phyloP scores from a whole-genome alignment of 2,329 filamentous ascomycete species.

The Stenocarpella maydis region DNA sequence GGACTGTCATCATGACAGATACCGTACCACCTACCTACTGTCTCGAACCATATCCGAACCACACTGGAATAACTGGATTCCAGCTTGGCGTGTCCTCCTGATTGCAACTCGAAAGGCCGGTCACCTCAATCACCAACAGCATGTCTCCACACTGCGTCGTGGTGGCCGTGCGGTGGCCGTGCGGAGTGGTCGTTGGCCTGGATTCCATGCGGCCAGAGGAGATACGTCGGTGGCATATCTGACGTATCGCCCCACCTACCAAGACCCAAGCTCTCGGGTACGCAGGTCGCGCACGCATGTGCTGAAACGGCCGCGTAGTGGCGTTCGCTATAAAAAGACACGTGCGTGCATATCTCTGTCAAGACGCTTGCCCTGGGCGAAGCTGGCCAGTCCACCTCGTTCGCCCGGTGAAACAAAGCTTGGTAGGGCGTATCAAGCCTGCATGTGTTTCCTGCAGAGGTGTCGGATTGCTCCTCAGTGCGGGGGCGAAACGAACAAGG shows the following conservation, averaged over 20 bases:
- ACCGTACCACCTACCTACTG: not conserved
- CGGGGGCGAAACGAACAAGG: not conserved
- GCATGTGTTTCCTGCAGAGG: not conserved
- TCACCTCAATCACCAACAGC: slow-evolving; percentile 2
- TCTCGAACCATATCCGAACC: slow-evolving; percentile 6
- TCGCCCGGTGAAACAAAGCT: slow-evolving; percentile 23
- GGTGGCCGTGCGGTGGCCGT: slow-evolving; percentile 15
- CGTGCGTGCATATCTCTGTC: slow-evolving; percentile 2
- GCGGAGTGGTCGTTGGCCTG: not conserved
- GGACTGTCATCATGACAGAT: not conserved
- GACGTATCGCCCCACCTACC: not conserved
- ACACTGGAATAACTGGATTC: not conserved
- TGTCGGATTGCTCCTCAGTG: slow-evolving; percentile 2
- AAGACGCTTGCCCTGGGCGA: not conserved
- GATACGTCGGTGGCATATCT: not conserved
- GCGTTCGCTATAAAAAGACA: slow-evolving; percentile 19
- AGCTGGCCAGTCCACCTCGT: not conserved
- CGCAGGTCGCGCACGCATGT: slow-evolving; percentile 16
- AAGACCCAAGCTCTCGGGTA: slow-evolving; percentile 23
- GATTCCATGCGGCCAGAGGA: not conserved
- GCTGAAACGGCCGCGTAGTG: slow-evolving; percentile 26
- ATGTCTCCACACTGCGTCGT: slow-evolving; percentile 1
- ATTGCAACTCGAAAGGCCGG: not conserved
- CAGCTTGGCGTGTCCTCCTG: not conserved
- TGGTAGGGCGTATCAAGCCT: slow-evolving; percentile 14